These are phyloP conservation scores for Kuraishia floccosa DNA, from an alignment of 805 yeast genomes.

Conservation along the genomic window DNA sequence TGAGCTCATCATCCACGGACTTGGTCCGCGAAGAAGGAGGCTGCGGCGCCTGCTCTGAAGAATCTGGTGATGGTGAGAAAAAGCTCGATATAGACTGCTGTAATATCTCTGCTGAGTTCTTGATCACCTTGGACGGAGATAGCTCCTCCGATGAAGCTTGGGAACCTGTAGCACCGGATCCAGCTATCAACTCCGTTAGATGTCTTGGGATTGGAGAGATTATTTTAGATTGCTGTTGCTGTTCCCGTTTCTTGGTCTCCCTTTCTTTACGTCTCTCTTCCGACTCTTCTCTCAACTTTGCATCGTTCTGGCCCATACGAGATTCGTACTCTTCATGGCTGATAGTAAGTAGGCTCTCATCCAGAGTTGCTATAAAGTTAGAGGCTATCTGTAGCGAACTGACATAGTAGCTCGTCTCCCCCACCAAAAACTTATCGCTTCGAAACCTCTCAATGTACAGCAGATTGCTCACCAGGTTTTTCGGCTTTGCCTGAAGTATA, in stretches of 20 bases:
- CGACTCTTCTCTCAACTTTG: slow-evolving; percentile 18
- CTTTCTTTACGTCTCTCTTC: slow-evolving; percentile 9
- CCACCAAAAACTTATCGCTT: slow-evolving; percentile 59
- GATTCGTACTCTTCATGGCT: slow-evolving; percentile 47
- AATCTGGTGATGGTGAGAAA: slow-evolving; percentile 9
- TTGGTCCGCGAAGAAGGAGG: slow-evolving; percentile 2
- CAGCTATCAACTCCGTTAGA: slow-evolving; percentile 8
- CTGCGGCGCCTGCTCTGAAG: neutral
- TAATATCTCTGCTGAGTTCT: slow-evolving; percentile 22
- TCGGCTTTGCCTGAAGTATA: slow-evolving; percentile 56
- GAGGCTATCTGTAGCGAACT: slow-evolving; percentile 88
- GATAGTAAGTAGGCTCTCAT: slow-evolving; percentile 46
- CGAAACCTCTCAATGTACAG: slow-evolving; percentile 81
- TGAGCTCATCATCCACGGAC: slow-evolving; percentile 9
- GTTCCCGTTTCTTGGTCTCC: slow-evolving; percentile 4
- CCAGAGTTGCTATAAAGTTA: slow-evolving; percentile 59
- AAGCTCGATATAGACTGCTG: slow-evolving; percentile 20
- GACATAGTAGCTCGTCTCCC: slow-evolving; percentile 87
- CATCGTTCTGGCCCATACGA: slow-evolving; percentile 30
- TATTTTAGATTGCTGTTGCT: slow-evolving; percentile 3
- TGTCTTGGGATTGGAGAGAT: slow-evolving; percentile 14
- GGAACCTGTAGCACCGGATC: neutral
- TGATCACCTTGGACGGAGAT: slow-evolving; percentile 21
- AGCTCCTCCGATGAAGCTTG: slow-evolving; percentile 10
- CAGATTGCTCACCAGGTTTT: slow-evolving; percentile 62